phyloP scores from a whole-genome alignment of 2,329 filamentous ascomycete genomes.

The Cladosporium oxysporum region DNA sequence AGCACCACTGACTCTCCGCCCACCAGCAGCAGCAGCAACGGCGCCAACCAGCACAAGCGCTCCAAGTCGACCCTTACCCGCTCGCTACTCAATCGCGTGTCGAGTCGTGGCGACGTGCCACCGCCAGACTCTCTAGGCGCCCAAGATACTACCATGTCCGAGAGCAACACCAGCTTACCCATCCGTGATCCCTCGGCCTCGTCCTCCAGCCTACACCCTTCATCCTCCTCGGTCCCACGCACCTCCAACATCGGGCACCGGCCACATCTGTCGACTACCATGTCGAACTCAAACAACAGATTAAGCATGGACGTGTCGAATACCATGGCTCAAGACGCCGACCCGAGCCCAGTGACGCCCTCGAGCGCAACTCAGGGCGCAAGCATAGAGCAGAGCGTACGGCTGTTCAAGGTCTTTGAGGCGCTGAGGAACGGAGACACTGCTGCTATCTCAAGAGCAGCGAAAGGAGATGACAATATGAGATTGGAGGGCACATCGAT shows the following conservation, averaged over 20 bases:
- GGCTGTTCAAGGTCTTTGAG: constrained; percentile 93
- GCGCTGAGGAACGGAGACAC: constrained; percentile 88
- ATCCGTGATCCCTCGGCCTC: constrained; percentile 5
- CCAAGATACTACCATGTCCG: constrained; percentile 58
- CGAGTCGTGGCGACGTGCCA: constrained; percentile 46
- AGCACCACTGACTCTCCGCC: neutral
- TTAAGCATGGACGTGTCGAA: constrained; percentile 20
- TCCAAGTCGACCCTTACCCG: constrained; percentile 56
- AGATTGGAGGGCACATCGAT: constrained; percentile 80
- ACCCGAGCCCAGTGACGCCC: constrained; percentile 25
- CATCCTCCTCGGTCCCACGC: constrained; percentile 10
- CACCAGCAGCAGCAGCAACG: constrained; percentile 7
- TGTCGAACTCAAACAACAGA: constrained; percentile 33
- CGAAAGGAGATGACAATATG: constrained; percentile 54
- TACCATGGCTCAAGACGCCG: constrained; percentile 11
- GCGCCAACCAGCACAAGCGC: constrained; percentile 51
- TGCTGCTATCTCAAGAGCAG: constrained; percentile 81
- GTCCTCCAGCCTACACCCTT: constrained; percentile 16
- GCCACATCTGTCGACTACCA: constrained; percentile 40
- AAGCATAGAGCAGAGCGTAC: constrained; percentile 85
- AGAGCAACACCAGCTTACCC: constrained; percentile 73
- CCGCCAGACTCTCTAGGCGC: constrained; percentile 12
- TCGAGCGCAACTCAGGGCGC: constrained; percentile 39
- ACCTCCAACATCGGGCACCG: constrained; percentile 31
- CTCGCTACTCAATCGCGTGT: constrained; percentile 54